Conservation (phyloP, 2,329 filamentous ascomycete species). For the Aspergillus sp. region DNA sequence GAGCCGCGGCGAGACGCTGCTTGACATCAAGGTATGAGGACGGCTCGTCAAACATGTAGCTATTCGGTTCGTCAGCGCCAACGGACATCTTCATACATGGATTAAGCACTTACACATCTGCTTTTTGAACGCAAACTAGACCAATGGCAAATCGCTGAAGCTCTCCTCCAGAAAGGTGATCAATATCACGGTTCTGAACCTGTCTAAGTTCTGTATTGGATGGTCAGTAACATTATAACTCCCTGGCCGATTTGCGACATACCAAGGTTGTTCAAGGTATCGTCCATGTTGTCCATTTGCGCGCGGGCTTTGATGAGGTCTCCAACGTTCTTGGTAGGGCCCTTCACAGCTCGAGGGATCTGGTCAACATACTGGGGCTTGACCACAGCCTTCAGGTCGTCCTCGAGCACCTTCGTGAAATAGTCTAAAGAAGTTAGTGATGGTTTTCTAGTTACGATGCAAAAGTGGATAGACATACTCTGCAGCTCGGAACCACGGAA, state of each 20-base stretch:
- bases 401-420: conserved; percentile 96
- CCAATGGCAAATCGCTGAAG: conserved; percentile 97
- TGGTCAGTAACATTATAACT: conserved; percentile 15
- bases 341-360: conserved; percentile 88
- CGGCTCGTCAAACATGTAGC: conserved; percentile 99
- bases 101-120: conserved; percentile 67
- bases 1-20: conserved; percentile 89
- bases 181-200: conserved; percentile 89
- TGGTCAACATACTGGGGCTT: conserved; percentile 99
- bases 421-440: conserved; percentile 64
- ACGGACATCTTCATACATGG: not conserved
- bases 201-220: conserved; percentile 73
- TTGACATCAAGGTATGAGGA: conserved; percentile 99
- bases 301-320: conserved; percentile 73
- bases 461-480: conserved; percentile 60
- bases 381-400: conserved; percentile 94
- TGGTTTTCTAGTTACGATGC: not conserved
- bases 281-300: conserved; percentile 75
- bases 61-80: conserved; percentile 28
- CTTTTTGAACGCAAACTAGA: conserved; percentile 91
- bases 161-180: conserved; percentile 91
- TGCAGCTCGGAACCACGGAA: conserved; percentile 97
- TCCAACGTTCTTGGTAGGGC: conserved; percentile 75
- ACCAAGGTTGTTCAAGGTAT: conserved; percentile 78
- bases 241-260: not conserved